Percentiles rank a stretch among this genome's conserved stretches.
Conservation (phyloP, 208 protist genomes). For the Entamoeba dispar region DNA sequence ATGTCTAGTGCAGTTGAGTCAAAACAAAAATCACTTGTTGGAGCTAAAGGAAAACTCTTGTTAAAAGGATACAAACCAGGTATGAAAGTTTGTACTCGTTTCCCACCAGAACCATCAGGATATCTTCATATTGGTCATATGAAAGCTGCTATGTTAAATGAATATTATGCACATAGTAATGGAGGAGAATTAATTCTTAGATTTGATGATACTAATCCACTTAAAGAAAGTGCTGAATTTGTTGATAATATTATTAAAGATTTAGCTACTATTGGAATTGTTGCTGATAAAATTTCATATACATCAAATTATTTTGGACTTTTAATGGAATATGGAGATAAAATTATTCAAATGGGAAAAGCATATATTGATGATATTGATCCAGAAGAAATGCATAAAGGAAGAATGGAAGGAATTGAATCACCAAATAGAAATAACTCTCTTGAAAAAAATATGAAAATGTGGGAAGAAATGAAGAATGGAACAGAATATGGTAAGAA, state of each 20-base stretch:
- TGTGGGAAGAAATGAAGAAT: constrained; percentile 78
- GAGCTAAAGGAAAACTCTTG: background rate
- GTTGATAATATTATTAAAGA: constrained; percentile 77
- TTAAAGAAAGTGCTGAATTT: constrained; percentile 79
- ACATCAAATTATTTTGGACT: constrained; percentile 89
- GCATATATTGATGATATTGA: constrained; percentile 88
- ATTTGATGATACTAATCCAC: constrained; percentile 98
- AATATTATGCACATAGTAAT: constrained; percentile 74
- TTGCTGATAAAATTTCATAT: constrained; percentile 53
- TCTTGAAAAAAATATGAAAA: constrained; percentile 71
- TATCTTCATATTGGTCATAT: constrained; percentile 89
- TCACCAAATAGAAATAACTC: constrained; percentile 54
- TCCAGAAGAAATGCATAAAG: constrained; percentile 54
- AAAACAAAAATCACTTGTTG: background rate
- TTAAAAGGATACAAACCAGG: constrained; percentile 1
- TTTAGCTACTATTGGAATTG: constrained; percentile 61
- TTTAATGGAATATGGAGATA: constrained; percentile 56
- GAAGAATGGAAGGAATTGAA: constrained; percentile 60
- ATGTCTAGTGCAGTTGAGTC: no score
- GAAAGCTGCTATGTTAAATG: constrained; percentile 87
- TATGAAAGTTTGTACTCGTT: constrained; percentile 65
- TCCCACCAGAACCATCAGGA: constrained; percentile 80
- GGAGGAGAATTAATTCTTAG: constrained; percentile 84
- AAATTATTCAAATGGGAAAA: constrained; percentile 57
- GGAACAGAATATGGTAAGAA: constrained; percentile 50